phyloP scores from a whole-genome alignment of 495 filamentous ascomycete genomes.

The Penicillium samsonianum region DNA sequence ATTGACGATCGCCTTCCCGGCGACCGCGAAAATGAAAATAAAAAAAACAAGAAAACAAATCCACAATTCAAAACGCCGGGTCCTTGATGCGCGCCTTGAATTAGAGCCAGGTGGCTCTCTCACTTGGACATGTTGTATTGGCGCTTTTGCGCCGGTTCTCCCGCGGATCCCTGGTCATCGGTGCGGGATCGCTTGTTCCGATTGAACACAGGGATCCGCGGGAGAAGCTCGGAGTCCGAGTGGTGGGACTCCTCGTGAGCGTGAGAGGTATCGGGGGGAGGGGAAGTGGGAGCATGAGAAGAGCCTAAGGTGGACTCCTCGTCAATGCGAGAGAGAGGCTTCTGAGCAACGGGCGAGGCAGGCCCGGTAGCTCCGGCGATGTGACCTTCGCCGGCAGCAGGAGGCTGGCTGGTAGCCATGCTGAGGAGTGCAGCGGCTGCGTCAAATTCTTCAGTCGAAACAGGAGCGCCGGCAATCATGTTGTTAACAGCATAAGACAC shows the following conservation, averaged over 20 bases:
- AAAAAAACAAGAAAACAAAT: background rate
- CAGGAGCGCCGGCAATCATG: constrained; percentile 6
- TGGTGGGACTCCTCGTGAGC: constrained; percentile 3
- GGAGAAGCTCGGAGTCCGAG: background rate
- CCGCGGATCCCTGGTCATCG: constrained; percentile 1
- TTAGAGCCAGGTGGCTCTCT: constrained; percentile 3
- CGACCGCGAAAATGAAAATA: background rate
- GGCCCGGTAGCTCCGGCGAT: constrained; percentile 1
- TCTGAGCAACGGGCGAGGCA: constrained; percentile 2
- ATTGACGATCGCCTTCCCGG: background rate
- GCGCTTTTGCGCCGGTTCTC: constrained; percentile 21
- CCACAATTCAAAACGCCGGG: constrained; percentile 1
- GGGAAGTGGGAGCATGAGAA: constrained; percentile 7
- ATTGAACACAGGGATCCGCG: constrained; percentile 9
- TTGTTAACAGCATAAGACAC: constrained; percentile 1
- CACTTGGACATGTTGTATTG: constrained; percentile 17
- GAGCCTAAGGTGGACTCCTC: constrained; percentile 11
- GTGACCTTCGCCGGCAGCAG: background rate
- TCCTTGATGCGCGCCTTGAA: constrained; percentile 7
- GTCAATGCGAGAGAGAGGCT: constrained; percentile 10
- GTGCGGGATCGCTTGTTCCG: constrained; percentile 18
- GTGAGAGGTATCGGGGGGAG: background rate
- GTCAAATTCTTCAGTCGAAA: constrained; percentile 13
- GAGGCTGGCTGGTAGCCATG: constrained; percentile 4
- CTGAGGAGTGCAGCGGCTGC: constrained; percentile 20